Percentiles rank a stretch among this genome's conserved stretches.
Conservation (phyloP, 139 green algal genomes). For the Picochlorum sp. region DNA sequence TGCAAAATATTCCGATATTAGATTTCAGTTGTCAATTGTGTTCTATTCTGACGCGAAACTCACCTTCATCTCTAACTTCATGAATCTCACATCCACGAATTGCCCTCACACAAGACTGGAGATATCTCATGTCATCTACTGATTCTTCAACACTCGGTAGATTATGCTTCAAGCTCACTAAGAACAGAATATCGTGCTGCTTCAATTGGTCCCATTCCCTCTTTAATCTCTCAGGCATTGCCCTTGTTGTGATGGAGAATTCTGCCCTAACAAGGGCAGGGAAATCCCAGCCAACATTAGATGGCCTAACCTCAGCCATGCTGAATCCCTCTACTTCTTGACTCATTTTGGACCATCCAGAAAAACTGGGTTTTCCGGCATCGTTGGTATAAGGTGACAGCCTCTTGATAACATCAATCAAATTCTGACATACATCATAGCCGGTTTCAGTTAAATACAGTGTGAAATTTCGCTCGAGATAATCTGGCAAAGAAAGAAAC, state of each 20-base stretch:
- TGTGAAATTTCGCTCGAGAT: conserved; percentile 96
- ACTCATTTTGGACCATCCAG: conserved; percentile 93
- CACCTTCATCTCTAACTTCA: conserved; percentile 44
- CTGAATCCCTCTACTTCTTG: conserved; percentile 55
- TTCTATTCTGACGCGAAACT: background rate
- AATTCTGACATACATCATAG: conserved; percentile 94
- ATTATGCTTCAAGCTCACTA: conserved; percentile 55
- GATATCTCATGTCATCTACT: conserved; percentile 6
- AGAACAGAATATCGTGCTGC: conserved; percentile 94
- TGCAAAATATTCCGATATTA: conserved; percentile 2
- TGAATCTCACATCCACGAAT: conserved; percentile 82
- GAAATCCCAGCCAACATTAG: conserved; percentile 79
- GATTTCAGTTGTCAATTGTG: background rate
- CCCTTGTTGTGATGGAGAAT: conserved; percentile 47
- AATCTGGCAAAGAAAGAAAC: conserved; percentile 93
- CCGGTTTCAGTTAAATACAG: conserved; percentile 92
- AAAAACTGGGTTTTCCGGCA: conserved; percentile 41
- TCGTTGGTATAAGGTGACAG: conserved; percentile 51
- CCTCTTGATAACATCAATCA: conserved; percentile 71
- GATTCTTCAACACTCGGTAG: conserved; percentile 13
- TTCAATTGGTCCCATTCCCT: conserved; percentile 87
- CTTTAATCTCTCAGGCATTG: conserved; percentile 48
- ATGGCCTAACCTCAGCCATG: conserved; percentile 52
- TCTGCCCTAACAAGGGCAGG: conserved; percentile 68
- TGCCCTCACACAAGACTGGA: background rate